Evolutionary conservation across 768 basidiomycete species (phyloP).

Genomic region (Rhizopogon sp.): DNA sequence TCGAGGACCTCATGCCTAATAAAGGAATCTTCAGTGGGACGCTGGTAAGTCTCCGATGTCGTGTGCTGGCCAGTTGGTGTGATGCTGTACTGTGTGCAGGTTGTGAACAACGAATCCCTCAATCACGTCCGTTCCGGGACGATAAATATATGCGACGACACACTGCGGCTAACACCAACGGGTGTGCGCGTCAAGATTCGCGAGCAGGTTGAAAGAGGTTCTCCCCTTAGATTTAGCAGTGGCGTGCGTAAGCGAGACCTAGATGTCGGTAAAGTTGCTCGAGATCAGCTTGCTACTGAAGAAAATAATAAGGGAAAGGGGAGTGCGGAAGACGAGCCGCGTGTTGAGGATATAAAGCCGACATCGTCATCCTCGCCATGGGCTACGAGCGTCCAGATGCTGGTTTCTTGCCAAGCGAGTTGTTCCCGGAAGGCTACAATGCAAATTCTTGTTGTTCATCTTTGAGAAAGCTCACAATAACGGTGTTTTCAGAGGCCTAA

Average conservation of each 20-base stretch:
- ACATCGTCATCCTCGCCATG: conserved; percentile 49
- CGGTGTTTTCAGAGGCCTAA: conserved; percentile 34
- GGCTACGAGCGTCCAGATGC: conserved; percentile 44
- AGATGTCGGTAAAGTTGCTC: neutral
- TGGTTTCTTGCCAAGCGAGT: conserved; percentile 39
- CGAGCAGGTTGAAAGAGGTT: conserved; percentile 13
- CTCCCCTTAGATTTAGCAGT: neutral
- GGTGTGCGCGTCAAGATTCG: conserved; percentile 38
- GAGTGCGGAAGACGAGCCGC: conserved; percentile 8
- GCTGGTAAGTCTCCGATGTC: conserved; percentile 23
- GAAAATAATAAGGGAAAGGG: conserved; percentile 9
- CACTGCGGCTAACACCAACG: conserved; percentile 29
- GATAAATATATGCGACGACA: conserved; percentile 43
- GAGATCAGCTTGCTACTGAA: neutral
- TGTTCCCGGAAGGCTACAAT: conserved; percentile 48
- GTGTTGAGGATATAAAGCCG: conserved; percentile 31
- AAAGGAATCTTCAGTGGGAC: conserved; percentile 44
- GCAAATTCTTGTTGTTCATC: conserved; percentile 15
- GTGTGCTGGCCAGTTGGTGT: neutral
- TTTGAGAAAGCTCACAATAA: neutral
- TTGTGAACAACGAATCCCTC: conserved; percentile 51
- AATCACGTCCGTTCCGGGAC: conserved; percentile 35
- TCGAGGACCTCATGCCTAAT: conserved; percentile 39
- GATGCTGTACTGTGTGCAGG: conserved; percentile 14
- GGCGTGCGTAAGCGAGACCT: neutral